A percentile compares a stretch with the other conserved stretches of the same genome.
These are phyloP conservation scores for Bromus sterilis DNA, from an alignment of 176 grass and related monocot species.

Conservation along the genomic window DNA sequence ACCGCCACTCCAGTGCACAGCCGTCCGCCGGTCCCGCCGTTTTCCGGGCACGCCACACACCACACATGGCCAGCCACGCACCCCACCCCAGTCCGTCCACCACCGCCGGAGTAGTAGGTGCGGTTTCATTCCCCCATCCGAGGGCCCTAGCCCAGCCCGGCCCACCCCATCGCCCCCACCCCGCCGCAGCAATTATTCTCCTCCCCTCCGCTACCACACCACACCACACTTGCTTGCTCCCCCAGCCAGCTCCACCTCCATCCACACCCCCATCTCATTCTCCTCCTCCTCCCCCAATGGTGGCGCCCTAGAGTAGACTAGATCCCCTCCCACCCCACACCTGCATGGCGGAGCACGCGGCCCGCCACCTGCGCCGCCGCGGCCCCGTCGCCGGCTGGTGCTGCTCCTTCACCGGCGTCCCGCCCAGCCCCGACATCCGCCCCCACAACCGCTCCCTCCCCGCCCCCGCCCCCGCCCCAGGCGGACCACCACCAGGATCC, in stretches of 20 bases:
- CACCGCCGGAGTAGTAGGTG: too few relatives aligned
- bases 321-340: not conserved
- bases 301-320: slow-evolving; percentile 39
- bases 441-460: slow-evolving; percentile 22
- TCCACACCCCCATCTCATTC: not conserved
- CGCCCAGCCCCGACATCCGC: slow-evolving; percentile 45
- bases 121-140: too few relatives aligned
- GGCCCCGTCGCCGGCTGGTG: slow-evolving; percentile 48
- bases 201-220: not conserved
- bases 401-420: slow-evolving; percentile 54
- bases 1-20: too few relatives aligned
- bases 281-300: not conserved
- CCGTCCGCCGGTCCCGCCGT: too few relatives aligned
- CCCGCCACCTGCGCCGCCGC: slow-evolving; percentile 24
- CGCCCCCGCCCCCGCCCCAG: not conserved
- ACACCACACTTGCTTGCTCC: not conserved
- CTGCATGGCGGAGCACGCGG: slow-evolving; percentile 35
- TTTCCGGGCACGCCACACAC: too few relatives aligned
- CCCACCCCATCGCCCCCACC: not conserved
- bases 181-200: not conserved
- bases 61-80: too few relatives aligned
- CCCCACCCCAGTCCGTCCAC: too few relatives aligned
- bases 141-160: not conserved
- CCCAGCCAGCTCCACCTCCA: not conserved
- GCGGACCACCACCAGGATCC: too few relatives aligned